Conservation (phyloP, 371 early-diverging fungal species). For the Quaeritorhiza haematococci region DNA sequence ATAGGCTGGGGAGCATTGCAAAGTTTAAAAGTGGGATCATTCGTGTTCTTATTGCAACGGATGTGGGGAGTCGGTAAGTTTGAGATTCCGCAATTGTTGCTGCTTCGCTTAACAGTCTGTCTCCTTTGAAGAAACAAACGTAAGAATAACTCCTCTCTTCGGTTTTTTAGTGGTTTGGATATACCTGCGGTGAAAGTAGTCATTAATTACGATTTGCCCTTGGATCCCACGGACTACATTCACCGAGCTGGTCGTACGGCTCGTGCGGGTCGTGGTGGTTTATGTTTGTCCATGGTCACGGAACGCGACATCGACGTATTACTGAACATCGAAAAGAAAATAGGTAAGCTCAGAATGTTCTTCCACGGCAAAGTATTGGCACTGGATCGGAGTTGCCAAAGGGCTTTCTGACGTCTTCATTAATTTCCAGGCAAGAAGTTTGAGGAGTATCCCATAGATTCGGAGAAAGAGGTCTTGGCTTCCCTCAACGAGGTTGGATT, state of each 20-base stretch:
- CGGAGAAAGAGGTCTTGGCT: constrained; percentile 78
- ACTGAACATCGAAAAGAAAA: constrained; percentile 81
- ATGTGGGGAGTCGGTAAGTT: constrained; percentile 87
- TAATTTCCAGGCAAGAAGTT: constrained; percentile 64
- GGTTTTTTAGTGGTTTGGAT: constrained; percentile 87
- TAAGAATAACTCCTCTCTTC: background rate
- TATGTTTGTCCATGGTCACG: constrained; percentile 85
- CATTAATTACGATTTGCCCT: constrained; percentile 96
- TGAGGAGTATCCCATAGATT: constrained; percentile 61
- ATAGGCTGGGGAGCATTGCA: constrained; percentile 84
- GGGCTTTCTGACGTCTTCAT: background rate
- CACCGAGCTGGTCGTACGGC: constrained; percentile 99
- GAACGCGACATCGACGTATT: constrained; percentile 88
- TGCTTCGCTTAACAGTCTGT: background rate
- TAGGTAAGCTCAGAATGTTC: constrained; percentile 15
- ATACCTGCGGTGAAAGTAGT: constrained; percentile 94
- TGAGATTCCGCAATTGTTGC: background rate
- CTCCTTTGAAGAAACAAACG: constrained; percentile 4
- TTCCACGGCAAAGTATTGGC: background rate
- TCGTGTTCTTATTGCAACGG: constrained; percentile 90
- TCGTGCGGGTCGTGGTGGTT: constrained; percentile 88
- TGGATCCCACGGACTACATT: constrained; percentile 95
- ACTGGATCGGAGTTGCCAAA: no score
- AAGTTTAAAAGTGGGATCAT: constrained; percentile 86
- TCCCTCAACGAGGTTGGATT: constrained; percentile 74